Base-by-base conservation (phyloP, 768 basidiomycete species). In the Trametes gibbosa region DNA sequence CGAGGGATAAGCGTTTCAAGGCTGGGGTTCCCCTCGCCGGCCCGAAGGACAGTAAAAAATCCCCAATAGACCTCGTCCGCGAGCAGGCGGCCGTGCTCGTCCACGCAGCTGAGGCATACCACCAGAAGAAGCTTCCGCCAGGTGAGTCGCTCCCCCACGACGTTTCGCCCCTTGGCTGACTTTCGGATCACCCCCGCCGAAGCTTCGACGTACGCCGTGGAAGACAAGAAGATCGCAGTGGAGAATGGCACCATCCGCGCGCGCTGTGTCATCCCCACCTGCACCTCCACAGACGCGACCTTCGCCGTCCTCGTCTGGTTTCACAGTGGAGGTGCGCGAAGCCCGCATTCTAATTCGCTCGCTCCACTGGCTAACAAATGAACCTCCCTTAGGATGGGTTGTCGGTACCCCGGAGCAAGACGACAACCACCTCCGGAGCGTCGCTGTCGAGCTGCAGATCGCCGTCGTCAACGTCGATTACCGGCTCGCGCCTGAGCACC, bases 401-500 rank as follows among this genome's bases (percentile, higher is more conserved):
- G 19, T 56, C 2, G 62, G 62, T 16, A 14, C 29, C 47, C 21
- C 59, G 16, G 58, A 65, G 14, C 23, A 62, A 17, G 65, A 69
- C 43, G 69, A 69, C 37, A 45, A 40, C 41, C 24, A 55, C n/a
- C 63, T 70, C 17, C 53, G 63, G 9, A 51, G 48, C 10, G 17
- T 70, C 56, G 29, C 49, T 19, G 65, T 65, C 2, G 59, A 68
- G 12, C 39, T 64, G 3, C 50, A 60, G 21, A 47, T 70, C 19
- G 58, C 53, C 14, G 59, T 65, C 39, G 64, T 69, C 13, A 65
- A 59, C 39, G 62, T 63, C 13, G 62, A 53, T 1, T 63, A 63
- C 45, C 39, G 70, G 42, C 62, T 68, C 3, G 67, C 69, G 5
- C 70, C 70, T 3, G 70, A 71, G 50, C 53, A 65, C 48, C 63